Evolutionary conservation across 1,284 basidiomycete genomes (phyloP), one percentile per base, ranked within the genome.

Genomic region (Cystobasidium slooffiae): DNA sequence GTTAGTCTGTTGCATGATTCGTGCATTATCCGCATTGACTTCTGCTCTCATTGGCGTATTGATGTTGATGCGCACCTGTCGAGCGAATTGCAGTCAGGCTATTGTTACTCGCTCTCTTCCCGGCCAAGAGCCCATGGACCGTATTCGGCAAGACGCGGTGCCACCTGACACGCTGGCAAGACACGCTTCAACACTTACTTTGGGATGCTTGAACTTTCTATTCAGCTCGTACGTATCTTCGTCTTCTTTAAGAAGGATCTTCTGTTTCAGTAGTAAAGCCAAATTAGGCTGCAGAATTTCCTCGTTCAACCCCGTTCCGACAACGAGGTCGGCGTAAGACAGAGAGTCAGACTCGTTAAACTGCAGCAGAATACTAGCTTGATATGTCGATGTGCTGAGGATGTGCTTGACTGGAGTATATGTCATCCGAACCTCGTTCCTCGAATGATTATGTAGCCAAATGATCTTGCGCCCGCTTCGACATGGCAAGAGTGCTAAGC

Each of bases 391-490:
- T 72, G 92, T 94, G 89, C 94, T 93, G 81, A 99, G 86, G 77
- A 96, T 95, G 85, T 96, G 95, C 84, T 97, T 97, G 82, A 95
- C 93, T 80, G 89, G 52, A 64, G 94, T 86, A 83, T 97, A 95
- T 80, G 91, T 94, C 74, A 95, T 94, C 75, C 92, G 89, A 62
- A 99, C 86, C 82, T 99, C 97, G 84, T 94, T 96, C 86, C 96
- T 94, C 44, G 91, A 94, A 82, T 96, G 91, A 81, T 97, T 95
- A 95, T 96, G 98, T n/a, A 98, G 84, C 96, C 96, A 99, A 0
- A 92, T 95, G 39, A 99, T 86, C 81, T 97, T 97, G 76, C 97
- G 91, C 31, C 96, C 96, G 6, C 82, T 91, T 0, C 14, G 16
- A 9, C 6, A 51, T 51, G 9, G 22, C 22, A 37, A 24, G 20